Conservation (phyloP, 2,329 filamentous ascomycete species). For the Curvularia hawaiiensis region DNA sequence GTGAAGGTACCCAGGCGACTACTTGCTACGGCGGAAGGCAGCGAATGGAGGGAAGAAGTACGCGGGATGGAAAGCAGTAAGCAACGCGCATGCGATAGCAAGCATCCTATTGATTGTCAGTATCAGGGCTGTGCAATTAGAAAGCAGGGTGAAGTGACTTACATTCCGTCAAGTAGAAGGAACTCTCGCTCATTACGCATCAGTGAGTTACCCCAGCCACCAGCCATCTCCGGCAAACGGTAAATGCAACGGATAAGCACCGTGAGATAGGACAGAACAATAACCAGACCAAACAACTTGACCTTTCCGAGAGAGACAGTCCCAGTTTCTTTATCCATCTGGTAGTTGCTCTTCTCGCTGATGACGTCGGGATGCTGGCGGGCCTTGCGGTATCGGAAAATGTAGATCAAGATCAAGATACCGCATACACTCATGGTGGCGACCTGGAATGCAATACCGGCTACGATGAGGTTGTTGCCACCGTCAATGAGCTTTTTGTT, state of each 20-base stretch:
- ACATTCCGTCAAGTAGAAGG: constrained; percentile 54
- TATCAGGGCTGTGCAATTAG: not conserved
- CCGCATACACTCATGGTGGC: constrained; percentile 57
- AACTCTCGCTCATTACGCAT: constrained; percentile 55
- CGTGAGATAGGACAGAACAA: constrained; percentile 48
- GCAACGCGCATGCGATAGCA: constrained; percentile 31
- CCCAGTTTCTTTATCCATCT: constrained; percentile 31
- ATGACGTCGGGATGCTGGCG: constrained; percentile 10
- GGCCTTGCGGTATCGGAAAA: constrained; percentile 31
- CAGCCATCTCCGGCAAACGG: constrained; percentile 53
- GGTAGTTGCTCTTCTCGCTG: constrained; percentile 32
- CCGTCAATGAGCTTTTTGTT: constrained; percentile 42
- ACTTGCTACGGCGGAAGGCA: constrained; percentile 28
- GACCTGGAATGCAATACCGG: constrained; percentile 62
- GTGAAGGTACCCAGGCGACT: not conserved
- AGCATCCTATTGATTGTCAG: constrained; percentile 31
- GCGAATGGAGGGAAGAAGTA: constrained; percentile 38
- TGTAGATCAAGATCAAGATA: constrained; percentile 43
- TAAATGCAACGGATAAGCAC: constrained; percentile 55
- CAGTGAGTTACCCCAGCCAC: constrained; percentile 50
- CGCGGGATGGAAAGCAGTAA: constrained; percentile 34
- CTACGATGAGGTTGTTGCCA: constrained; percentile 61
- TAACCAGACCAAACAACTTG: constrained; percentile 28
- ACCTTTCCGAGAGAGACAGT: constrained; percentile 21
- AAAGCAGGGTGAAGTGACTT: constrained; percentile 8